Evolutionary conservation across 1,284 basidiomycete genomes (phyloP), one percentile per base, ranked within the genome.

Genomic region (Psilocybe mexicana): DNA sequence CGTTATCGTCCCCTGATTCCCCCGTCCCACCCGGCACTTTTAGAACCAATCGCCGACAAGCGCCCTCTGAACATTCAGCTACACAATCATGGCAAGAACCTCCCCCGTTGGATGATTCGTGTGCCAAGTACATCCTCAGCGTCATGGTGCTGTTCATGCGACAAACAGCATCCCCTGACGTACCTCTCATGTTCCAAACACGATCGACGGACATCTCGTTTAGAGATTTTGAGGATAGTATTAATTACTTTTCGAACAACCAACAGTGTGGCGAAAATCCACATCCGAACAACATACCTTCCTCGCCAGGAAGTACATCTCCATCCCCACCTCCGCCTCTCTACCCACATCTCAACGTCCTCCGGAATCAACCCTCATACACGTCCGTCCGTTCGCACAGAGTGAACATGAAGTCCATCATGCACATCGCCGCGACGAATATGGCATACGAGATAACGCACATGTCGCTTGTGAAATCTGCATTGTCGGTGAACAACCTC

Each of bases 51-150:
- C 40, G 48, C 12, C 53, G 49, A 23, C 58, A 59, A 33, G 57
- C 65, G 33, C 64, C 70, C 50, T 70, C 75, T 57, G 68, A 73
- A 62, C 59, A 70, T 59, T 71, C 75, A 25, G 70, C 73, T 0
- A 70, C 71, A 23, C 72, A 78, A 23, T 67, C 70, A 40, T 85
- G 84, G 78, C 74, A 81, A 7, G 93, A 95, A 67, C 86, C 90
- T 7, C 80, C 86, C 2, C 83, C 92, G 1, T 79, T 98, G 42
- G 92, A 96, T 61, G 94, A 96, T 62, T 81, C 83, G 43, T 89
- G 93, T 63, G 94, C 93, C n/a, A 86, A 86, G 69, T 94, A 95
- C 68, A 80, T 94, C 42, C 78, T 96, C 54, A 88, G 86, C 67
- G 87, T 94, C 50, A 87, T 94, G 82, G 82, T 93, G 24, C 75